Evolutionary conservation across 371 early-diverging fungal genomes (phyloP).

Genomic region (Smittium culicis): DNA sequence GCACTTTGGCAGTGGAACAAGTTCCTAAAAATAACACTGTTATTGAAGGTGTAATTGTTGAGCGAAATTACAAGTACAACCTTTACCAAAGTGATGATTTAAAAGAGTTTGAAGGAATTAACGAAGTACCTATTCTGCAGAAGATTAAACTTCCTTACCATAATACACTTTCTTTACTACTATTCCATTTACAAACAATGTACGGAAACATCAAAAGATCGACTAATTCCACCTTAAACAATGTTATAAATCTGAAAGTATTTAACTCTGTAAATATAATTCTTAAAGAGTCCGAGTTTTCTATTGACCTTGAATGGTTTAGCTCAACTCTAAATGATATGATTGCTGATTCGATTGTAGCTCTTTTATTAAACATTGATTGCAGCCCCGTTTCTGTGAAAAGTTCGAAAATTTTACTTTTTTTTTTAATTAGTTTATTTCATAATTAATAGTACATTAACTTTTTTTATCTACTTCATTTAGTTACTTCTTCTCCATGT

Average conservation of each 20-base stretch:
- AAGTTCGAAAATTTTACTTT: no score
- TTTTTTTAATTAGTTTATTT: no score
- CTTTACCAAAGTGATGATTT: conserved; percentile 46
- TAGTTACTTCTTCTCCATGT: no score
- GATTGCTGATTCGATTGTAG: conserved; percentile 86
- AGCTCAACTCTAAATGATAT: conserved; percentile 85
- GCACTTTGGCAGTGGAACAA: conserved; percentile 57
- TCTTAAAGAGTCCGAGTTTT: conserved; percentile 32
- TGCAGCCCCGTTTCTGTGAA: conserved; percentile 85
- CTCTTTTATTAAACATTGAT: conserved; percentile 71
- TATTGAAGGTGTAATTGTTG: conserved; percentile 60
- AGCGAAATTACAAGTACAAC: conserved; percentile 76
- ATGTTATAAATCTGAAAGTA: conserved; percentile 32
- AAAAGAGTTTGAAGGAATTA: conserved; percentile 51
- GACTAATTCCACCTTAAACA: conserved; percentile 22
- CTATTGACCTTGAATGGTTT: conserved; percentile 77
- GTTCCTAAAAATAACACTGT: conserved; percentile 21
- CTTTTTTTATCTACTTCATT: no score
- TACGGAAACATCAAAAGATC: conserved; percentile 47
- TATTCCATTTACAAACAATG: conserved; percentile 83
- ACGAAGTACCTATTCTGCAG: conserved; percentile 62
- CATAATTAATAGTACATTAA: no score
- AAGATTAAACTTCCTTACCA: conserved; percentile 61
- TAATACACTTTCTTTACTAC: conserved; percentile 62
- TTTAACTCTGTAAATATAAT: conserved; percentile 67